A percentile compares a stretch with the other conserved stretches of the same genome.
phyloP scores from a whole-genome alignment of 2,329 filamentous ascomycete species.

The Penicillium fuscoglaucum region DNA sequence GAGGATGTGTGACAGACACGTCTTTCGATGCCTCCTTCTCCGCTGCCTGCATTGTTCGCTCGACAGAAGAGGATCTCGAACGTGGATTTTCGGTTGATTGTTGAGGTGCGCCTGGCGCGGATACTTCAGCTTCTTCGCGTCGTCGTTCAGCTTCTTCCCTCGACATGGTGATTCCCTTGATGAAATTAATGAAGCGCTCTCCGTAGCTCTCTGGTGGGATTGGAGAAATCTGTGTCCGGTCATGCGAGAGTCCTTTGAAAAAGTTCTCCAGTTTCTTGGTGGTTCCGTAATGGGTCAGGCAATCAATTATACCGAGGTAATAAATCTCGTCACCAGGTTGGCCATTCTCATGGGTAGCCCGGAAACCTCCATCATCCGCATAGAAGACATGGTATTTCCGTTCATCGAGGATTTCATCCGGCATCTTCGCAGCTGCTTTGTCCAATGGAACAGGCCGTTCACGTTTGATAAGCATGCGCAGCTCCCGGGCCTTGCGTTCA shows the following conservation, averaged over 20 bases:
- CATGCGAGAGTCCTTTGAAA: slow-evolving; percentile 87
- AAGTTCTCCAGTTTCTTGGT: slow-evolving; percentile 96
- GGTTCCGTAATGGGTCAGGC: slow-evolving; percentile 91
- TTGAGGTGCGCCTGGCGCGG: slow-evolving; percentile 15
- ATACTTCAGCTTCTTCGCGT: slow-evolving; percentile 32
- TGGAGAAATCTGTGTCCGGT: slow-evolving; percentile 85
- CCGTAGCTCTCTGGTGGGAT: slow-evolving; percentile 89
- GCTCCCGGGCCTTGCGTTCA: slow-evolving; percentile 82
- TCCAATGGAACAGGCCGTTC: slow-evolving; percentile 94
- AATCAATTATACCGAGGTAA: slow-evolving; percentile 97
- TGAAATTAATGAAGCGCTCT: slow-evolving; percentile 90
- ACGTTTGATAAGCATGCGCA: slow-evolving; percentile 87
- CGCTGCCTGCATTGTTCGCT: slow-evolving; percentile 58
- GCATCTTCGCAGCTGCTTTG: slow-evolving; percentile 79
- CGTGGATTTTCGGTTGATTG: slow-evolving; percentile 31
- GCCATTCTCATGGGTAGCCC: slow-evolving; percentile 89
- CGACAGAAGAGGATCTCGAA: slow-evolving; percentile 46
- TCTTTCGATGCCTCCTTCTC: slow-evolving; percentile 64
- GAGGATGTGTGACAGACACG: slow-evolving; percentile 61
- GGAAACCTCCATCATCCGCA: slow-evolving; percentile 87
- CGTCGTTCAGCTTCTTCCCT: slow-evolving; percentile 72
- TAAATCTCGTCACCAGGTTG: slow-evolving; percentile 86
- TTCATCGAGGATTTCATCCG: slow-evolving; percentile 78
- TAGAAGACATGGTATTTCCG: slow-evolving; percentile 83
- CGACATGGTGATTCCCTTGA: slow-evolving; percentile 86